Evolutionary conservation across 768 basidiomycete species (phyloP).

Genomic region (Infundibulicybe gibba): DNA sequence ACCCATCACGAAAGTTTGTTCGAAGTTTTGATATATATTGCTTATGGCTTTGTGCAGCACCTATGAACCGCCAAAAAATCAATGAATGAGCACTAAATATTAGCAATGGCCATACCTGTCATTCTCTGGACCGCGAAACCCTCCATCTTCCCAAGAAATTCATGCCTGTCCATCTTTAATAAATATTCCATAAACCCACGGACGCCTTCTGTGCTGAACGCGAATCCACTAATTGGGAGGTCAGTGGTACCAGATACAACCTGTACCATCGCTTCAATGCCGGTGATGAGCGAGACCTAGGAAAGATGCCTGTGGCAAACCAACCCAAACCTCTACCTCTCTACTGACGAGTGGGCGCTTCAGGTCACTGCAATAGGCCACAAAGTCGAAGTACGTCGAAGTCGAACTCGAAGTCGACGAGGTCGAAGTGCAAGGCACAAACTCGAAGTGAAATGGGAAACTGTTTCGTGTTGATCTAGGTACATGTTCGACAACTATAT

Average conservation of each 20-base stretch:
- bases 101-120: slow-evolving; percentile 6
- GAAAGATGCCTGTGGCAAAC: no score
- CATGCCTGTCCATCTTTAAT: slow-evolving; percentile 6
- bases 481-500: no score
- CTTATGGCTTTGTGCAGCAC: slow-evolving; percentile 6
- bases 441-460: background rate
- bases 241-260: background rate
- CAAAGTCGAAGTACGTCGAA: no score
- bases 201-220: slow-evolving; percentile 5
- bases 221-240: background rate
- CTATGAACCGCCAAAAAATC: no score
- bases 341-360: no score
- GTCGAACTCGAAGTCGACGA: slow-evolving; percentile 3
- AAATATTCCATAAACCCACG: slow-evolving; percentile 4
- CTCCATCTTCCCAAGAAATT: slow-evolving; percentile 9
- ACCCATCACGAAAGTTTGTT: slow-evolving; percentile 1
- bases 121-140: slow-evolving; percentile 7
- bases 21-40: background rate
- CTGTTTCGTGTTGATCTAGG: no score
- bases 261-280: slow-evolving; percentile 4
- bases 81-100: no score
- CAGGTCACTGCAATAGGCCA: no score
- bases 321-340: no score
- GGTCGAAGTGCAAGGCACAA: no score
- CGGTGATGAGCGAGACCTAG: background rate